Conservation (phyloP, 1,284 basidiomycete genomes). For the Garcileccinum viscosum region DNA sequence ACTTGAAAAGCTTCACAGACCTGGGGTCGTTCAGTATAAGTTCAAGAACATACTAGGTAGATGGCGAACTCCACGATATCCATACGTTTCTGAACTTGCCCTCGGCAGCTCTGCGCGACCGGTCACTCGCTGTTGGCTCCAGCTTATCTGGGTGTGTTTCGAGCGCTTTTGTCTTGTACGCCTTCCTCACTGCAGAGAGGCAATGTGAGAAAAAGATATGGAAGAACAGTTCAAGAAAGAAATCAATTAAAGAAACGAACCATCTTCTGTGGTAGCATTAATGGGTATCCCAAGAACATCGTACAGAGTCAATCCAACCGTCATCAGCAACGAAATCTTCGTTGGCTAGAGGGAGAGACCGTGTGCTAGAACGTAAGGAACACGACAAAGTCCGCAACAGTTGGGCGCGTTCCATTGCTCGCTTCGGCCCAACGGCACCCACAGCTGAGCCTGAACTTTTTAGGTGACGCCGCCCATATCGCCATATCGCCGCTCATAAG, state of each 20-base stretch:
- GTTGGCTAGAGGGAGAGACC: neutral
- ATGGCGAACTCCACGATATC: conserved; percentile 32
- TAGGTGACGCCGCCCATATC: neutral
- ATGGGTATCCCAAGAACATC: conserved; percentile 40
- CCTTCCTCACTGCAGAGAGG: conserved; percentile 56
- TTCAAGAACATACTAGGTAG: conserved; percentile 11
- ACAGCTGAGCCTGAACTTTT: conserved; percentile 4
- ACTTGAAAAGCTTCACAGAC: conserved; percentile 52
- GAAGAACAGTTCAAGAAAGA: neutral
- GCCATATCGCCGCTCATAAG: neutral
- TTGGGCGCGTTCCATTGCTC: neutral
- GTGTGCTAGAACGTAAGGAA: conserved; percentile 5
- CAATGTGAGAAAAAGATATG: neutral
- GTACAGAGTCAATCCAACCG: conserved; percentile 40
- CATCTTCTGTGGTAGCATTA: conserved; percentile 43
- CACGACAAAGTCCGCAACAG: conserved; percentile 7
- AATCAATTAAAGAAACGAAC: conserved; percentile 30
- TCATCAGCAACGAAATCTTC: conserved; percentile 27
- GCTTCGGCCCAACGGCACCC: neutral
- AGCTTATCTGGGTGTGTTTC: conserved; percentile 74
- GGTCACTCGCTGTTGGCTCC: conserved; percentile 50
- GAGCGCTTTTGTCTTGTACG: conserved; percentile 64
- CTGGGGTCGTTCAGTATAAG: conserved; percentile 34
- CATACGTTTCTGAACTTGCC: conserved; percentile 55
- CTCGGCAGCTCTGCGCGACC: conserved; percentile 56